Conservation (phyloP, 2,329 filamentous ascomycete species). For the Bipolaris oryzae region DNA sequence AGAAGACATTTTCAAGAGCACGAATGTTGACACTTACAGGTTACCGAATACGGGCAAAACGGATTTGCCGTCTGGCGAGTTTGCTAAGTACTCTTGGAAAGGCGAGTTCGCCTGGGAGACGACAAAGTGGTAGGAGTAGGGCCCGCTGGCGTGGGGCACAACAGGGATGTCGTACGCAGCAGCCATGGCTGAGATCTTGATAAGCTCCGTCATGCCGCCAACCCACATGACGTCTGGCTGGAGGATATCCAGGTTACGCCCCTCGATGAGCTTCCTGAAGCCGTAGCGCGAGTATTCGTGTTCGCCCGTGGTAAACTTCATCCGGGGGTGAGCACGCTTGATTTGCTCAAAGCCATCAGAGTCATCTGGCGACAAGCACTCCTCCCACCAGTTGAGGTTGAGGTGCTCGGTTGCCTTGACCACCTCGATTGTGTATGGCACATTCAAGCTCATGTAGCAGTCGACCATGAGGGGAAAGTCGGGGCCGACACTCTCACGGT, state of each 20-base stretch:
- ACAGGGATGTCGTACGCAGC: slow-evolving; percentile 93
- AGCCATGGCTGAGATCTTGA: slow-evolving; percentile 87
- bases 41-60: slow-evolving; percentile 92
- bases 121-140: slow-evolving; percentile 96
- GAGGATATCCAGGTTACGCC: slow-evolving; percentile 89
- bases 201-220: slow-evolving; percentile 87
- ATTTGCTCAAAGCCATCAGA: slow-evolving; percentile 87
- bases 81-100: slow-evolving; percentile 95
- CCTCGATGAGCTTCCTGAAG: slow-evolving; percentile 92
- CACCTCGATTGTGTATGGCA: slow-evolving; percentile 89
- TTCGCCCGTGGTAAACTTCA: slow-evolving; percentile 95
- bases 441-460: slow-evolving; percentile 96
- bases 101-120: slow-evolving; percentile 91
- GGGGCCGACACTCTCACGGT: slow-evolving; percentile 82
- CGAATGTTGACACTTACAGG: slow-evolving; percentile 73
- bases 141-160: slow-evolving; percentile 90
- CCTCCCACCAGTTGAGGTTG: slow-evolving; percentile 97
- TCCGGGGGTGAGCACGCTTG: slow-evolving; percentile 85
- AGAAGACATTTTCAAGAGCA: background rate
- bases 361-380: slow-evolving; percentile 89
- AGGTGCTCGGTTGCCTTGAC: slow-evolving; percentile 82
- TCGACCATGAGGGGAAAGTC: slow-evolving; percentile 95
- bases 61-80: slow-evolving; percentile 87
- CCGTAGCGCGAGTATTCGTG: slow-evolving; percentile 95
- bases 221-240: slow-evolving; percentile 99